phyloP scores from a whole-genome alignment of 805 yeast genomes.

The Wickerhamiella australiensis region DNA sequence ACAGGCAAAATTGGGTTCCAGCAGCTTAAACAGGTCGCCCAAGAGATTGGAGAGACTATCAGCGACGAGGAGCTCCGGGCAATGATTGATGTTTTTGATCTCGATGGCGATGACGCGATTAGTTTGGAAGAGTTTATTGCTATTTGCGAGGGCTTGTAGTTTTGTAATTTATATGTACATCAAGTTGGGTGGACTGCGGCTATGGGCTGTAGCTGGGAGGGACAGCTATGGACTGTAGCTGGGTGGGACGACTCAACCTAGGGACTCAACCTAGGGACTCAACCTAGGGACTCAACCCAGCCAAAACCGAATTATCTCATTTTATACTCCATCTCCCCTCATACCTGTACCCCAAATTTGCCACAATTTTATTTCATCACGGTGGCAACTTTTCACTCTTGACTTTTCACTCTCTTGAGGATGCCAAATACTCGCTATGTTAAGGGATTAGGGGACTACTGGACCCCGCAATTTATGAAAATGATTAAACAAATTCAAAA shows the following conservation, averaged over 20 bases:
- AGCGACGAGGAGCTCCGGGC: conserved; percentile 89
- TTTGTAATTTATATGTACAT: too few relatives aligned
- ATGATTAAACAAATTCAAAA: conserved; percentile 15
- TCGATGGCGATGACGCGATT: conserved; percentile 91
- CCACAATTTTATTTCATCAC: too few relatives aligned
- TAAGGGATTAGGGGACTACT: conserved; percentile 3
- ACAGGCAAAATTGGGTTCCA: conserved; percentile 75
- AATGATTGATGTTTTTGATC: conserved; percentile 94
- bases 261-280: too few relatives aligned
- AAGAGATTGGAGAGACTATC: conserved; percentile 82
- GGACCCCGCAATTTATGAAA: conserved; percentile 21
- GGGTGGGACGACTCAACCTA: too few relatives aligned
- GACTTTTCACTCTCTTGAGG: neutral
- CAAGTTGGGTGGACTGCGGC: too few relatives aligned
- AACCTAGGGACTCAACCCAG: too few relatives aligned
- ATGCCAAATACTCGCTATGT: conserved; percentile 1
- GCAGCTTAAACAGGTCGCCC: conserved; percentile 77
- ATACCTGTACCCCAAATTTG: too few relatives aligned
- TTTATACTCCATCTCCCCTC: too few relatives aligned
- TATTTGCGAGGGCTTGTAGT: conserved; percentile 5
- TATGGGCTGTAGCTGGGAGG: too few relatives aligned
- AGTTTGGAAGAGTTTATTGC: conserved; percentile 28
- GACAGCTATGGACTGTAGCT: too few relatives aligned
- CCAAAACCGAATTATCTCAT: too few relatives aligned
- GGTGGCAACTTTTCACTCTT: conserved; percentile 1